phyloP scores from a whole-genome alignment of 2,329 filamentous ascomycete genomes.

The Paracoccidioides brasiliensis region DNA sequence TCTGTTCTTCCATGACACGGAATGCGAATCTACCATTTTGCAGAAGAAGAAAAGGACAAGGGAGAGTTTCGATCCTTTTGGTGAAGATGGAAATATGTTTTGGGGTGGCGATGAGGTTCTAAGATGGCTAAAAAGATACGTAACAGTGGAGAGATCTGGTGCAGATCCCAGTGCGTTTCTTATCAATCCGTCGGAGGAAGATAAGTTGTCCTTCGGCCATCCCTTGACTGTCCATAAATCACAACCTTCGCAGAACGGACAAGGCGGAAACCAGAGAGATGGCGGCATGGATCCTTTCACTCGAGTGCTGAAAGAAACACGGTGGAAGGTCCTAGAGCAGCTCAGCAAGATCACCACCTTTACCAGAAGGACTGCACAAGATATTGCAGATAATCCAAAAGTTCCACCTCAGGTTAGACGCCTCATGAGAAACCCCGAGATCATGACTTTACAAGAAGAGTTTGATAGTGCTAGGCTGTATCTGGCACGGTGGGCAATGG shows the following conservation, averaged over 20 bases:
- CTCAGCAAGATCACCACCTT: conserved; percentile 97
- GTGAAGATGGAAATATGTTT: conserved; percentile 66
- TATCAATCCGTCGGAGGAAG: conserved; percentile 74
- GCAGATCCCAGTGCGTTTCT: conserved; percentile 87
- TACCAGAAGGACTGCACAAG: conserved; percentile 79
- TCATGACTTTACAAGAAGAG: conserved; percentile 89
- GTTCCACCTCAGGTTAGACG: conserved; percentile 77
- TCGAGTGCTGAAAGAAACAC: conserved; percentile 85
- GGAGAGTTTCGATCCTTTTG: conserved; percentile 84
- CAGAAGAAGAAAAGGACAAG: conserved; percentile 77
- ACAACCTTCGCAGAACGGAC: conserved; percentile 8
- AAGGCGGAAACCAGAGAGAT: conserved; percentile 35
- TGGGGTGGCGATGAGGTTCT: conserved; percentile 97
- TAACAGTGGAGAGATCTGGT: conserved; percentile 66
- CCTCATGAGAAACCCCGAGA: conserved; percentile 78
- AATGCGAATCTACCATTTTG: conserved; percentile 88
- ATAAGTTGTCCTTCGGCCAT: conserved; percentile 63
- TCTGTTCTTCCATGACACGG: conserved; percentile 92
- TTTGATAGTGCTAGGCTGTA: conserved; percentile 95
- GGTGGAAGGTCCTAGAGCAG: conserved; percentile 94
- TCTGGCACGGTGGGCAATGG: conserved; percentile 94
- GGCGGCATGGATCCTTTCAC: conserved; percentile 83
- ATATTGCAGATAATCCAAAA: conserved; percentile 80
- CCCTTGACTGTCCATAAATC: conserved; percentile 30
- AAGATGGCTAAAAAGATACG: conserved; percentile 76